These are phyloP conservation scores for Melanomma pulvis-pyrius DNA, from an alignment of 495 filamentous ascomycete species.

Conservation along the genomic window DNA sequence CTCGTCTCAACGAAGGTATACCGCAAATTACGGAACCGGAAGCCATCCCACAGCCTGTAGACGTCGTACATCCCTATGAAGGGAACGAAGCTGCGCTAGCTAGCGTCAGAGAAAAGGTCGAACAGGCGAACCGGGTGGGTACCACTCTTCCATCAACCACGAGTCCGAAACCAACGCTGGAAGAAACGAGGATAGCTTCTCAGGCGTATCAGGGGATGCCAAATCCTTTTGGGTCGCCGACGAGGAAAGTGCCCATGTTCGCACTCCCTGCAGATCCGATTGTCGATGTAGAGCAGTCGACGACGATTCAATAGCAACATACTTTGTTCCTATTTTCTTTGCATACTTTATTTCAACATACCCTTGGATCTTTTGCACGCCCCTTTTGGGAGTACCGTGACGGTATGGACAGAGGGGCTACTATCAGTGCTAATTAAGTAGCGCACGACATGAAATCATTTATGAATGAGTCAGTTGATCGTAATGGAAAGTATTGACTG, in stretches of 20 bases:
- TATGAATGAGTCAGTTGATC: not conserved
- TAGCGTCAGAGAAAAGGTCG: slow-evolving; percentile 31
- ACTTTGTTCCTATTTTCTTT: not conserved
- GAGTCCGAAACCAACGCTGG: not conserved
- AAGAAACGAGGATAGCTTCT: not conserved
- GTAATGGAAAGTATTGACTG: not conserved
- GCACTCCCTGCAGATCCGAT: slow-evolving; percentile 30
- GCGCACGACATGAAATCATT: too few relatives aligned
- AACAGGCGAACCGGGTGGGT: slow-evolving; percentile 9
- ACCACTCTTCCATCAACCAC: slow-evolving; percentile 6
- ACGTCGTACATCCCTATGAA: slow-evolving; percentile 14
- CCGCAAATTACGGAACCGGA: not conserved
- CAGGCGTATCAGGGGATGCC: not conserved
- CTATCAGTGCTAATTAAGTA: too few relatives aligned
- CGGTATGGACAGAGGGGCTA: too few relatives aligned
- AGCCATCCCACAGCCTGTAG: not conserved
- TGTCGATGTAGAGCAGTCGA: slow-evolving; percentile 28
- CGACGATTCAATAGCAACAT: slow-evolving; percentile 6
- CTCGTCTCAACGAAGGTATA: not conserved
- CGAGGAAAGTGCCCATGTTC: slow-evolving; percentile 36
- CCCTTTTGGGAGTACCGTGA: not conserved
- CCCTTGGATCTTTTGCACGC: not conserved
- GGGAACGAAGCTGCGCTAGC: slow-evolving; percentile 25
- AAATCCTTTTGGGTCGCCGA: slow-evolving; percentile 23
- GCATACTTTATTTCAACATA: not conserved